Base-by-base conservation (phyloP, 306 rosid genomes). In the Calophaca sinica region DNA sequence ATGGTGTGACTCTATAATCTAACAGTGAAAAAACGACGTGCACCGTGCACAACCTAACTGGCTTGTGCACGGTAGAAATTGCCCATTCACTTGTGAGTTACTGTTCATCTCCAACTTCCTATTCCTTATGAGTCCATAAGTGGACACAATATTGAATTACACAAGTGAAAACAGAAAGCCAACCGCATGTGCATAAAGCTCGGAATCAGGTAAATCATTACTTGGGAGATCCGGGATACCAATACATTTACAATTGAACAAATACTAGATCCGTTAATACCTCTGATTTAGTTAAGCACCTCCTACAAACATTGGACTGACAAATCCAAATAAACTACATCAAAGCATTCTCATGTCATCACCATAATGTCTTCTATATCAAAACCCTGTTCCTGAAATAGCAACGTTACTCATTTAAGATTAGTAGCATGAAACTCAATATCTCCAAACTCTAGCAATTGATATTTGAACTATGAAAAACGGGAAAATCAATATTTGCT, bases 291-390 rank as follows among this genome's bases (percentile, higher is more conserved):
- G 5, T 12, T 10, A n/a, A 60, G 45, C 41, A n/a, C 45, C 41
- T 60, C 45, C 45, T 60, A 20, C 45, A 60, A 13, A 62, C 15
- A 48, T 61, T 35, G 29, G 29, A 60, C 48, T 7, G 31, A 61
- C 46, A 61, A 49, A 49, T 61, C 9, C 68, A 36, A 62, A 62
- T 62, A 20, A 44, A 13, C 68, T 13, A 62, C 29, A 61, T 60
- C 45, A 61, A 2, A 61, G 48, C 28, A 6, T 61, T 36, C 46
- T n/a, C 48, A n/a, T 32, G 65, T 59, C 59, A 61, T 36, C 67
- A 4, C n/a, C 32, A 38, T 36, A n/a, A 38, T 36, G 31, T 14
- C 48, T 2, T 10, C 32, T 14, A 7, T 13, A 13, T 38, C 68
- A n/a, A 62, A 13, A 62, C 68, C 4, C 13, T 36, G 67, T 14